A percentile compares a stretch with the other conserved stretches of the same genome.
Conservation (phyloP, 305 asterid genomes). For the Solanum hybrid region DNA sequence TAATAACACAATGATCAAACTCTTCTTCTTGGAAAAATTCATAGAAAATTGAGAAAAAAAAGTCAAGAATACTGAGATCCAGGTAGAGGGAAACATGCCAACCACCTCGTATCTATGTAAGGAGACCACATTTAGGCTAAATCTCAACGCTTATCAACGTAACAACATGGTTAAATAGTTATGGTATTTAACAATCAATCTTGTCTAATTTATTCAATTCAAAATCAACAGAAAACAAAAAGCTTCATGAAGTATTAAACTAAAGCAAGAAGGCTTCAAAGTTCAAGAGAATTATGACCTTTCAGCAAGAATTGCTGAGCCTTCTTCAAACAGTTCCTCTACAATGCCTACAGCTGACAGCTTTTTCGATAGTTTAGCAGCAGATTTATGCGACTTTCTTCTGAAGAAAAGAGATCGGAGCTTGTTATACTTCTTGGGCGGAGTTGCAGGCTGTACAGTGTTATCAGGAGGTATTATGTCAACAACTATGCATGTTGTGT, state of each 20-base stretch:
- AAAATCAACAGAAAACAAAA: neutral
- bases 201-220: neutral
- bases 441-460: constrained; percentile 26
- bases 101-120: neutral
- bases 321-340: constrained; percentile 92
- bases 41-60: neutral
- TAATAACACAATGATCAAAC: neutral
- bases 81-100: neutral
- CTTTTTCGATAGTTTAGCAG: constrained; percentile 45
- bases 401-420: constrained; percentile 45
- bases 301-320: constrained; percentile 91
- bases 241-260: neutral
- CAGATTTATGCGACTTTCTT: constrained; percentile 34
- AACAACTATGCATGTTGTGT: constrained; percentile 79
- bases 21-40: neutral
- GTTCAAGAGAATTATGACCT: constrained; percentile 35
- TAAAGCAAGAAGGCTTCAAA: neutral
- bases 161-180: neutral
- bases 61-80: neutral
- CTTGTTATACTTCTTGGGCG: constrained; percentile 57
- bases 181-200: neutral
- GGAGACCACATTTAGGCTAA: neutral
- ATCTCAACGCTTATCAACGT: neutral
- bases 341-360: constrained; percentile 57
- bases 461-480: constrained; percentile 69